phyloP scores from a whole-genome alignment of 495 filamentous ascomycete genomes.

The Penicillium bialowiezense region DNA sequence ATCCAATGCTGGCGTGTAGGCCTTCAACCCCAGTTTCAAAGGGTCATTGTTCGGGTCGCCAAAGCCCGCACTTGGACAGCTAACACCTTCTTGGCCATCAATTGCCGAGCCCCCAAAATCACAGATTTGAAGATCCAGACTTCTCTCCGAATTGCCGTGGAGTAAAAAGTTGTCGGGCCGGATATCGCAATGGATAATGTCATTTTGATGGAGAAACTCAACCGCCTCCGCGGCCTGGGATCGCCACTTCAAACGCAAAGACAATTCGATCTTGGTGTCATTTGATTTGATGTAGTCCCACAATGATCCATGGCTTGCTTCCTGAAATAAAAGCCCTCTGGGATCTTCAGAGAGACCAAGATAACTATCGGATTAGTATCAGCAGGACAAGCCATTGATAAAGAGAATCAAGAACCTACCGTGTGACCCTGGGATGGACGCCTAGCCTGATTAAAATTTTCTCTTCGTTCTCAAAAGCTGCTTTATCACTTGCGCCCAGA shows the following conservation, averaged over 20 bases:
- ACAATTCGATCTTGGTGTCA: constrained; percentile 11
- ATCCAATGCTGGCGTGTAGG: no score
- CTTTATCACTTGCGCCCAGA: no score
- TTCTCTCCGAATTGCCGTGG: no score
- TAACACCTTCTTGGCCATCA: neutral
- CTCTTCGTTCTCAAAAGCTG: constrained; percentile 17
- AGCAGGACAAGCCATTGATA: no score
- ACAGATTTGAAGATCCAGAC: neutral
- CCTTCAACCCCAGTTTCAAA: no score
- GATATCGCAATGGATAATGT: neutral
- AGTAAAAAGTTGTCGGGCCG: no score
- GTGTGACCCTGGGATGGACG: constrained; percentile 13
- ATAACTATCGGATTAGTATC: no score
- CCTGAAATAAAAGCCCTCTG: no score
- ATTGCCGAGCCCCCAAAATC: neutral
- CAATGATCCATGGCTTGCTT: constrained; percentile 13
- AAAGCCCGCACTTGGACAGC: no score
- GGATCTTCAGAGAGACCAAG: constrained; percentile 13
- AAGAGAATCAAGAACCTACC: constrained; percentile 4
- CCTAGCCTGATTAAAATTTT: constrained; percentile 13
- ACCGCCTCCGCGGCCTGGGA: constrained; percentile 22
- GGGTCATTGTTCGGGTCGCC: no score
- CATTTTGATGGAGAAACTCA: constrained; percentile 17
- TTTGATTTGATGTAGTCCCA: constrained; percentile 18
- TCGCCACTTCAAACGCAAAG: constrained; percentile 18